A percentile compares a stretch with the other conserved stretches of the same genome.
Evolutionary conservation across 2,329 filamentous ascomycete genomes (phyloP).

Genomic region (Hypoxylon sp.): DNA sequence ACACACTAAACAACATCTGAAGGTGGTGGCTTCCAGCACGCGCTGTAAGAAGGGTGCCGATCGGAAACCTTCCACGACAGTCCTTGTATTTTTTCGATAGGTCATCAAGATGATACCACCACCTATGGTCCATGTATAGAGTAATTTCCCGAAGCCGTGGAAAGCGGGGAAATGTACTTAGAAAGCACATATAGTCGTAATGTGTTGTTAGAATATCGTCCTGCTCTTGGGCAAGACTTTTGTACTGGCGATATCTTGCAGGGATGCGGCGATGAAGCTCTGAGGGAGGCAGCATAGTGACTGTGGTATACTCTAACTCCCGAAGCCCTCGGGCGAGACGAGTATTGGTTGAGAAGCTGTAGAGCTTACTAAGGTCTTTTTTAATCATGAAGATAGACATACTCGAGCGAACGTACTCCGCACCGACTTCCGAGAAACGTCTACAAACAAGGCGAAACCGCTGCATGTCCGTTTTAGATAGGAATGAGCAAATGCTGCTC

Average conservation of each 20-base stretch:
- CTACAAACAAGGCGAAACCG: constrained; percentile 22
- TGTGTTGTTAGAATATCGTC: background rate
- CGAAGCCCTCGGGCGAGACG: constrained; percentile 2
- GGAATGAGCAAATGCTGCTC: constrained; percentile 3
- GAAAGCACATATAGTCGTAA: background rate
- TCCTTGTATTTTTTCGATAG: too few species aligned
- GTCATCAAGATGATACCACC: background rate
- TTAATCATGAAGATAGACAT: constrained; percentile 6
- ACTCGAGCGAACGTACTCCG: background rate
- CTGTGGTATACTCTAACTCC: constrained; percentile 7
- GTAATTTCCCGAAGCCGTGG: constrained; percentile 1
- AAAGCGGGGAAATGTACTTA: background rate
- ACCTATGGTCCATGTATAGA: constrained; percentile 1
- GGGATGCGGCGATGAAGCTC: background rate
- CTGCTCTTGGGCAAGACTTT: background rate
- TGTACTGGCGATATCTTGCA: background rate
- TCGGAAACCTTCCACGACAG: too few species aligned
- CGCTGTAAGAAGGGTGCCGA: too few species aligned
- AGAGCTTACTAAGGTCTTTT: background rate
- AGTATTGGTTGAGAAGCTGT: background rate
- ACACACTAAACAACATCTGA: background rate
- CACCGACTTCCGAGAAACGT: constrained; percentile 3
- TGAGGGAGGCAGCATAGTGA: background rate
- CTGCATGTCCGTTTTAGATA: background rate
- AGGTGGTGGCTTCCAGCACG: constrained; percentile 1